These are phyloP conservation scores for Cryphonectria parasitica DNA, from an alignment of 2,329 filamentous ascomycete species.

Conservation along the genomic window DNA sequence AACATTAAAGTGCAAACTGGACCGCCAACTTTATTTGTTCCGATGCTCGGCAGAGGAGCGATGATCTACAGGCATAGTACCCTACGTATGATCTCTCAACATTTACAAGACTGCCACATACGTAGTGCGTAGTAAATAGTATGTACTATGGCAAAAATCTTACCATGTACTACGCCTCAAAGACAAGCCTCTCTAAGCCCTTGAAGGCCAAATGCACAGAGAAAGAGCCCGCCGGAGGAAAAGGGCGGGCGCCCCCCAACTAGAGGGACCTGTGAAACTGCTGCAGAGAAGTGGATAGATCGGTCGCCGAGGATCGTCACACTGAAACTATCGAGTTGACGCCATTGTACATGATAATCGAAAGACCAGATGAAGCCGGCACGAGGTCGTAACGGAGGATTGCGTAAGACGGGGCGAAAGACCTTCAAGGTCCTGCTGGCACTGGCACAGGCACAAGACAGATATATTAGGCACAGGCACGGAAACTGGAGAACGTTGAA, in stretches of 20 bases:
- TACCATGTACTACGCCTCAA: not conserved
- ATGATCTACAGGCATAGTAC: not conserved
- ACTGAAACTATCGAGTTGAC: constrained; percentile 7
- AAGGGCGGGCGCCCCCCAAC: too few species aligned
- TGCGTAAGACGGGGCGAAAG: constrained; percentile 5
- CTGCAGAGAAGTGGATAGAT: not conserved
- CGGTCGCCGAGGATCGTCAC: constrained; percentile 3
- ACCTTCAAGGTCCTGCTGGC: not conserved
- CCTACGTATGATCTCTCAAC: not conserved
- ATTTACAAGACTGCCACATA: not conserved
- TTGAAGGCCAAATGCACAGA: not conserved
- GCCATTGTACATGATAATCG: constrained; percentile 8
- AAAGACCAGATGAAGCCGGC: not conserved
- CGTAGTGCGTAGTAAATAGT: not conserved
- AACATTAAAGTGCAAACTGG: not conserved
- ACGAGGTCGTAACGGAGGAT: constrained; percentile 2
- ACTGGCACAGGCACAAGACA: not conserved
- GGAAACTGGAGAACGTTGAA: not conserved
- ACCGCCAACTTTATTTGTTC: not conserved
- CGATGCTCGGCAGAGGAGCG: not conserved
- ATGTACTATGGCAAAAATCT: not conserved
- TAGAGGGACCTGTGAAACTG: not conserved
- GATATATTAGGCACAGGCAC: not conserved
- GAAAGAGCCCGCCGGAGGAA: not conserved
- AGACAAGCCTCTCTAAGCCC: not conserved